phyloP scores from a whole-genome alignment of 805 yeast species.

The Kazachstania martiniae region DNA sequence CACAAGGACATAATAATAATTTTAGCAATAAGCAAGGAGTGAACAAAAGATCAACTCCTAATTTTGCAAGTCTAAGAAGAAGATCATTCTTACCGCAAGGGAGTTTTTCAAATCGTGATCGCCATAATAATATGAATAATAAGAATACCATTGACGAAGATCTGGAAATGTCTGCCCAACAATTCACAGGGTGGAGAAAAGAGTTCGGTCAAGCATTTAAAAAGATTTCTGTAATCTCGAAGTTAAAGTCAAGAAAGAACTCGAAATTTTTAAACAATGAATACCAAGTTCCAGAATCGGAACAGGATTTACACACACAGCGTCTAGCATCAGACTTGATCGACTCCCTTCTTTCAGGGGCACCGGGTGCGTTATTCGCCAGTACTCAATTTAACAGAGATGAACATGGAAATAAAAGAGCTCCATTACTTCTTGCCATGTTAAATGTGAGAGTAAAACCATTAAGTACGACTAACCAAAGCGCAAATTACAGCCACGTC shows the following conservation, averaged over 20 bases:
- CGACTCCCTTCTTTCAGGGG: conserved; percentile 48
- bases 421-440: conserved; percentile 71
- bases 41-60: too few relatives aligned
- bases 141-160: too few relatives aligned
- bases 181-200: conserved; percentile 14
- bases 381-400: conserved; percentile 69
- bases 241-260: conserved; percentile 7
- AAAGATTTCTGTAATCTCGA: conserved; percentile 13
- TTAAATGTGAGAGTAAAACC: conserved; percentile 48
- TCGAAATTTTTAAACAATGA: neutral
- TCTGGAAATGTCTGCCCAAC: neutral
- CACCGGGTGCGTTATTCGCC: conserved; percentile 64
- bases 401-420: conserved; percentile 64
- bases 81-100: too few relatives aligned
- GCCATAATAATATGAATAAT: too few relatives aligned
- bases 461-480: conserved; percentile 19
- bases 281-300: neutral
- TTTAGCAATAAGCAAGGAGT: too few relatives aligned
- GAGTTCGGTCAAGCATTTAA: conserved; percentile 22
- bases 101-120: too few relatives aligned
- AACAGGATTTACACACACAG: conserved; percentile 12
- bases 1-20: neutral
- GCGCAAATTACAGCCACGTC: too few relatives aligned
- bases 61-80: conserved; percentile 5
- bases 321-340: conserved; percentile 34